Evolutionary conservation across 371 early-diverging fungal genomes (phyloP).

Genomic region (Mortierella sp.): DNA sequence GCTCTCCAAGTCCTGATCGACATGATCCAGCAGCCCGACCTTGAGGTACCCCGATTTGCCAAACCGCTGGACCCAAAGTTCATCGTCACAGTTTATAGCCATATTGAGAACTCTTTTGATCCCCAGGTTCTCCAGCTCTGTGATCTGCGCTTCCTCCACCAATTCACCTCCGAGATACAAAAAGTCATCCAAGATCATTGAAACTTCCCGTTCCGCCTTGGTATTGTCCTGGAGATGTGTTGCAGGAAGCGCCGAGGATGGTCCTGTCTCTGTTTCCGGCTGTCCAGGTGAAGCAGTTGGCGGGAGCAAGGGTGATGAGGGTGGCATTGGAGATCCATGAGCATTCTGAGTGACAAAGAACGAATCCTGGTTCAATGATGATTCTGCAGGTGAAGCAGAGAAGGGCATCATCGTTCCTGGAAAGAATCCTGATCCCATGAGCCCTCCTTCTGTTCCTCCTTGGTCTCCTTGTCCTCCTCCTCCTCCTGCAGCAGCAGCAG

Average conservation of each 20-base stretch:
- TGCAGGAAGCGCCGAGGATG: neutral
- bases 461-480: conserved; percentile 10
- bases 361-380: too few relatives aligned
- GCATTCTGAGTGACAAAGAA: neutral
- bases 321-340: conserved; percentile 7
- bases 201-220: conserved; percentile 59
- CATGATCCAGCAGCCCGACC: conserved; percentile 67
- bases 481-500: conserved; percentile 34
- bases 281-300: conserved; percentile 8
- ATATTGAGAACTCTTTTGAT: conserved; percentile 69
- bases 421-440: conserved; percentile 39
- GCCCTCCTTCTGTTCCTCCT: conserved; percentile 10
- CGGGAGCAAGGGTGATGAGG: conserved; percentile 13
- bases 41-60: conserved; percentile 60
- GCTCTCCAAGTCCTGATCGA: conserved; percentile 70
- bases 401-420: conserved; percentile 24
- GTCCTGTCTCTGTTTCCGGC: conserved; percentile 9
- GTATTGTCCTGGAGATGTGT: conserved; percentile 45
- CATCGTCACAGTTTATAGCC: conserved; percentile 73
- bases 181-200: conserved; percentile 69
- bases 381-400: neutral
- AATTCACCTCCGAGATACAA: conserved; percentile 72
- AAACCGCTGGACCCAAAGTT: conserved; percentile 55
- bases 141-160: conserved; percentile 62
- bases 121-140: conserved; percentile 56